These are phyloP conservation scores for Oryza rufipogon DNA, from an alignment of 176 grass and related monocot species.

Conservation along the genomic window DNA sequence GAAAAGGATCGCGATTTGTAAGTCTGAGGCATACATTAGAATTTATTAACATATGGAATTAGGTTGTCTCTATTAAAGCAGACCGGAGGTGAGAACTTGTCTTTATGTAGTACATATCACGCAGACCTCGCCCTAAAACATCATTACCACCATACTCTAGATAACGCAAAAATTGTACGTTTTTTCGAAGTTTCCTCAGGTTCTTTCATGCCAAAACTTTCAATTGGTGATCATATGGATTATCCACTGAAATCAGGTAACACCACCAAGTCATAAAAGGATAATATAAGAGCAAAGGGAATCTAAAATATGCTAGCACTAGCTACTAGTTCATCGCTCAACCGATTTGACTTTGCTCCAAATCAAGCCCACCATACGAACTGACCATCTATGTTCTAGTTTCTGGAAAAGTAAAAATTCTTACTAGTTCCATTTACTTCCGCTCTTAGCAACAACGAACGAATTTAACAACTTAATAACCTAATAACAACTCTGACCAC, in stretches of 20 bases:
- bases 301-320: background rate
- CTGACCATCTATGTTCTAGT: background rate
- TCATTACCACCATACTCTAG: background rate
- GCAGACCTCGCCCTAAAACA: background rate
- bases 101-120: background rate
- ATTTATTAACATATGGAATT: background rate
- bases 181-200: background rate
- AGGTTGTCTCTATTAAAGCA: background rate
- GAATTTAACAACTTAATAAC: background rate
- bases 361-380: background rate
- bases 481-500: background rate
- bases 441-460: background rate
- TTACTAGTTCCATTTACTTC: background rate
- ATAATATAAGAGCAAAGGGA: background rate
- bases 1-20: background rate
- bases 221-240: background rate
- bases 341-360: constrained; percentile 9
- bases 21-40: background rate
- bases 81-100: background rate
- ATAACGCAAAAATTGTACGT: background rate
- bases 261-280: background rate
- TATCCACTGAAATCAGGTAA: background rate
- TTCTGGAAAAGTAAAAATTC: background rate
- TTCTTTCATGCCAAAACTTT: background rate
- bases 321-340: background rate